Percentiles rank a stretch among this genome's conserved stretches.
Conservation (phyloP, 176 grass and related monocot genomes). For the Poa pratensis region DNA sequence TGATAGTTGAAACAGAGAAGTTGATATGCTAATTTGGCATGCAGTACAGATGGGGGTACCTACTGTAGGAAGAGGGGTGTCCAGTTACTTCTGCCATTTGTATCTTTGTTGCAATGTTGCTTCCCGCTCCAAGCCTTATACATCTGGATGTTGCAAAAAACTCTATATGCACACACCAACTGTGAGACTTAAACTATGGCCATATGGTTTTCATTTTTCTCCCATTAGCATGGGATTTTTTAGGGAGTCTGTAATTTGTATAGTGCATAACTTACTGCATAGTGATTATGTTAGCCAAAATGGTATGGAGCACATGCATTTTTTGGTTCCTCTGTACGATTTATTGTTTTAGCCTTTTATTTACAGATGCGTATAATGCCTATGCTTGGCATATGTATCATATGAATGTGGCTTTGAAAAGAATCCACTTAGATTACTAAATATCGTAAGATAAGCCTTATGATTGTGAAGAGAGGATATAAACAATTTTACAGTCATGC, state of each 20-base stretch:
- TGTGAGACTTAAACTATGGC: not conserved
- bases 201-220: not conserved
- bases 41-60: not conserved
- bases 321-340: not conserved
- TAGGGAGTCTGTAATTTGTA: not conserved
- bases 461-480: too few species aligned
- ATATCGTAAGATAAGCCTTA: too few species aligned
- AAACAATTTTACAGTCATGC: too few species aligned
- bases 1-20: conserved; percentile 26
- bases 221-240: not conserved
- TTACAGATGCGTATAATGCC: too few species aligned
- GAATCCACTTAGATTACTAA: too few species aligned
- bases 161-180: not conserved
- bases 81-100: not conserved
- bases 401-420: too few species aligned
- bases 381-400: not conserved
- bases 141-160: conserved; percentile 19
- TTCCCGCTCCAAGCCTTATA: not conserved
- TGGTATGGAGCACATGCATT: not conserved
- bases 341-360: not conserved
- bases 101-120: not conserved
- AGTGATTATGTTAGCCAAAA: too few species aligned
- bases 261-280: not conserved
- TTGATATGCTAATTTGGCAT: conserved; percentile 11
- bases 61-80: not conserved